A percentile compares a stretch with the other conserved stretches of the same genome.
Evolutionary conservation across 2,329 filamentous ascomycete genomes (phyloP).

Genomic region (Tolypocladium ovalisporum): DNA sequence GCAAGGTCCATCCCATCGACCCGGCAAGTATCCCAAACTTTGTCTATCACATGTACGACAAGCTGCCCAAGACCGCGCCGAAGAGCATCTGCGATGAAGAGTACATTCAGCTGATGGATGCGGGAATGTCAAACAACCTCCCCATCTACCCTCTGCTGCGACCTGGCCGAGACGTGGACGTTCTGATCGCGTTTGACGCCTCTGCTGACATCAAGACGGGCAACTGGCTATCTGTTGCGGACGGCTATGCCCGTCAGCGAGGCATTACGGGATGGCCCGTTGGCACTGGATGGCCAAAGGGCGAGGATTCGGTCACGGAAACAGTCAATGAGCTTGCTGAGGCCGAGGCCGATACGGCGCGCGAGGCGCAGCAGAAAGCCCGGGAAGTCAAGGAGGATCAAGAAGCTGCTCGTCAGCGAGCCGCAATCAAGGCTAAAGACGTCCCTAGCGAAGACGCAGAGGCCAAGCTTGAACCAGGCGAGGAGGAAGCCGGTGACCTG

Average conservation of each 20-base stretch:
- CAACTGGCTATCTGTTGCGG: slow-evolving; percentile 91
- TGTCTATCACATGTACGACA: slow-evolving; percentile 66
- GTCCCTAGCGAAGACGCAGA: slow-evolving; percentile 15
- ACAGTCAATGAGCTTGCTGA: slow-evolving; percentile 52
- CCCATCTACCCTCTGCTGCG: slow-evolving; percentile 90
- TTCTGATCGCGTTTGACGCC: slow-evolving; percentile 87
- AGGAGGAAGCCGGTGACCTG: slow-evolving; percentile 48
- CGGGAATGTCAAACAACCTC: slow-evolving; percentile 96
- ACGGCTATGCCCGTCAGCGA: slow-evolving; percentile 84
- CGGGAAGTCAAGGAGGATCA: slow-evolving; percentile 45
- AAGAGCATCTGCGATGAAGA: slow-evolving; percentile 59
- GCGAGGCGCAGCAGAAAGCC: slow-evolving; percentile 54
- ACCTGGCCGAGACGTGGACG: slow-evolving; percentile 77
- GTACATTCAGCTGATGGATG: slow-evolving; percentile 84
- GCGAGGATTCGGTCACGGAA: slow-evolving; percentile 44
- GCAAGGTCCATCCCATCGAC: slow-evolving; percentile 90
- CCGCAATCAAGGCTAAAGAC: slow-evolving; percentile 12
- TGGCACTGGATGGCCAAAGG: slow-evolving; percentile 83
- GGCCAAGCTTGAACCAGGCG: slow-evolving; percentile 27
- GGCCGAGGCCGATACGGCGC: slow-evolving; percentile 49
- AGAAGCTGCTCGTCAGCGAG: slow-evolving; percentile 14
- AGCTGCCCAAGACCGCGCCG: slow-evolving; percentile 67
- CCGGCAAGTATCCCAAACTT: slow-evolving; percentile 88
- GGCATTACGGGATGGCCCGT: slow-evolving; percentile 91
- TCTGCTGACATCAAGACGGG: slow-evolving; percentile 88